Evolutionary conservation across 2,329 filamentous ascomycete genomes (phyloP), one percentile per base, ranked within the genome.

Genomic region (Penicillium sp.): DNA sequence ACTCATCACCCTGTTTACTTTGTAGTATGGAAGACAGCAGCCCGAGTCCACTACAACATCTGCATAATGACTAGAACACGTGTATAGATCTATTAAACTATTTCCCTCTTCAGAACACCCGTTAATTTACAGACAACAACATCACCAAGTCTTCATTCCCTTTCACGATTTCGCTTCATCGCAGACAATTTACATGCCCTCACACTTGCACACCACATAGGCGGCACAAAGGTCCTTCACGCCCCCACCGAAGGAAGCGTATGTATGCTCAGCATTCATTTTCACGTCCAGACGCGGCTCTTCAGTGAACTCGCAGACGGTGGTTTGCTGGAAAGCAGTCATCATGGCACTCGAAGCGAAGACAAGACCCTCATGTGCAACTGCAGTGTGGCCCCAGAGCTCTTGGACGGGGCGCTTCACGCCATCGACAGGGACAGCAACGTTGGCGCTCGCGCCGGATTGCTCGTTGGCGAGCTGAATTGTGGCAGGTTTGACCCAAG

Each of bases 391-490:
- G 13, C 55, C 58, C 55, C 59, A 67, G 49, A 67, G 58, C 15
- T 53, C 42, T 24, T 51, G 43, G 13, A 67, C 54, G 34, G 57
- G 45, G 23, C 56, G 57, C n/a, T 52, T 49, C 18, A 46, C 41
- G 15, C 63, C 63, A 18, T 66, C 61, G 15, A 56, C 45, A 6
- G 61, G 52, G 39, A 67, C 39, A 16, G 45, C 23, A 15, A 54
- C 58, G 24, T 63, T 54, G 26, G 62, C 58, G 10, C 62, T 56
- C 44, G 62, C 55, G 18, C 64, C 64, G 2, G 56, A 59, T 26
- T 65, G 57, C 28, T 67, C 64, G 42, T 67, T 66, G 43, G 61
- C 53, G 12, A 67, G 59, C 46, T 65, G 61, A 8, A 67, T 44
- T 3, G 59, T 64, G 28, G 58, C 61, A 12, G 47, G 54, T 43